Conservation (phyloP, 2,329 filamentous ascomycete genomes). For the Fusarium praegraminearum region DNA sequence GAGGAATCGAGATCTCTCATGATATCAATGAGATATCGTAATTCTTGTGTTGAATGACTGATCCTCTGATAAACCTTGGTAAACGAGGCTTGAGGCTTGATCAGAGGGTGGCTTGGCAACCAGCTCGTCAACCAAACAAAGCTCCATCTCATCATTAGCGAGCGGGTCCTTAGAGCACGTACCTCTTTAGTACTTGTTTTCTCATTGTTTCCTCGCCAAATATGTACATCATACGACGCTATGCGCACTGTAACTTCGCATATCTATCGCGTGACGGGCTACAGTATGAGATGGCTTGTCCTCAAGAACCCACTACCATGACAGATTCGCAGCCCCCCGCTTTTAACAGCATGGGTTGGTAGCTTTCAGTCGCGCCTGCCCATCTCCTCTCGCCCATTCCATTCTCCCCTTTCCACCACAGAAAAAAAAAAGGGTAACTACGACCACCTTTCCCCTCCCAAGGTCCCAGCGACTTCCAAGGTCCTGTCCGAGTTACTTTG, state of each 20-base stretch:
- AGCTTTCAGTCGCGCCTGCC: slow-evolving; percentile 47
- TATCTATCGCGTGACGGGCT: rapidly evolving
- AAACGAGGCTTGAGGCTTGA: slow-evolving; percentile 29
- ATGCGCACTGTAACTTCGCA: slow-evolving; percentile 5
- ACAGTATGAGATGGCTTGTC: slow-evolving; percentile 2
- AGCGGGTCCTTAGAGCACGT: slow-evolving; percentile 34
- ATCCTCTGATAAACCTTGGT: slow-evolving; percentile 25
- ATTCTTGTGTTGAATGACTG: slow-evolving; percentile 22
- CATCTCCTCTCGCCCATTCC: slow-evolving; percentile 48
- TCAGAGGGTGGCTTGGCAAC: slow-evolving; percentile 37
- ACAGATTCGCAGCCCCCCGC: slow-evolving; percentile 28
- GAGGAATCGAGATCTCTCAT: slow-evolving; percentile 18
- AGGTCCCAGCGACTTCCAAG: slow-evolving; percentile 50
- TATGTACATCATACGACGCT: slow-evolving; percentile 4
- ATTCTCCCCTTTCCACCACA: slow-evolving; percentile 49
- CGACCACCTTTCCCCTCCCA: slow-evolving; percentile 50
- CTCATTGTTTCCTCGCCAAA: slow-evolving; percentile 33
- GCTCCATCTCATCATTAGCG: slow-evolving; percentile 11
- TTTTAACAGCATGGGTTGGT: slow-evolving; percentile 36
- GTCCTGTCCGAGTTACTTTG: slow-evolving; percentile 56
- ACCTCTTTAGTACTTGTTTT: slow-evolving; percentile 42
- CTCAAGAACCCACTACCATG: slow-evolving; percentile 4
- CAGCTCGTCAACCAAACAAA: slow-evolving; percentile 30
- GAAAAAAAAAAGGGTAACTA: slow-evolving; percentile 52
- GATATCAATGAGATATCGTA: slow-evolving; percentile 13